Evolutionary conservation across 176 grass and related monocot genomes (phyloP), one percentile per base, ranked within the genome.

Genomic region (barley (Hordeum vulgare)): DNA sequence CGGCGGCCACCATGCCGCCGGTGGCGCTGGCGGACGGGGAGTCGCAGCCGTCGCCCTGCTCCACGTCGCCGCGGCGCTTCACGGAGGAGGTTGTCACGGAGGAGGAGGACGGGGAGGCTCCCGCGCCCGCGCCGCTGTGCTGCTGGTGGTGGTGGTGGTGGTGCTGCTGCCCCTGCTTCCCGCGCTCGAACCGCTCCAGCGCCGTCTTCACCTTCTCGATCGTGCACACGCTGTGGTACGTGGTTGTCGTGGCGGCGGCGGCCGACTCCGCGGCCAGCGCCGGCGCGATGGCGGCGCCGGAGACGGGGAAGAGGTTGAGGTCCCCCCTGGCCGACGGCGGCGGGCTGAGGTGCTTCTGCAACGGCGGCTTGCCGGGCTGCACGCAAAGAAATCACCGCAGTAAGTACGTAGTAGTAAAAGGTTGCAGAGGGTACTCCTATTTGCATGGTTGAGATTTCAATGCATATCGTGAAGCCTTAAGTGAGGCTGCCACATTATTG

Each of bases 211-310:
- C 93, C 85, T 92, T 95, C 82, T 95, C 93, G 57, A 95, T 91
- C 17, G 93, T 95, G 82, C 93, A 99, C 61, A 99, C 96, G 88
- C 96, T 99, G 77, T 90, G 91, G 89, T 94, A 94, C 75, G 79
- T 88, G 13, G 74, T 68, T 10, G 74, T 63, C 0, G 75, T 78
- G 18, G 42, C 6, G 11, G 78, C 4, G 7, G 42, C 6, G 11
- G 78, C 4, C 4, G 68, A 17, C 17, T 78, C 42, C 10, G 81
- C 77, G 0, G 66, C 37, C 1, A 56, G 10, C 1, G 35, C 9
- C 56, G 37, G 34, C 6, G 71, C 33, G 2, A 44, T 11, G 23
- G 80, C 65, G 35, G 51, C 25, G 69, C 54, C 74, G n/a, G 74
- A 54, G 34, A 49, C 86, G 7, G 81, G 93, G 85, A 90, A 88